These are phyloP conservation scores for Rhodotorula sp. DNA, from an alignment of 1,284 basidiomycete species.

Conservation along the genomic window DNA sequence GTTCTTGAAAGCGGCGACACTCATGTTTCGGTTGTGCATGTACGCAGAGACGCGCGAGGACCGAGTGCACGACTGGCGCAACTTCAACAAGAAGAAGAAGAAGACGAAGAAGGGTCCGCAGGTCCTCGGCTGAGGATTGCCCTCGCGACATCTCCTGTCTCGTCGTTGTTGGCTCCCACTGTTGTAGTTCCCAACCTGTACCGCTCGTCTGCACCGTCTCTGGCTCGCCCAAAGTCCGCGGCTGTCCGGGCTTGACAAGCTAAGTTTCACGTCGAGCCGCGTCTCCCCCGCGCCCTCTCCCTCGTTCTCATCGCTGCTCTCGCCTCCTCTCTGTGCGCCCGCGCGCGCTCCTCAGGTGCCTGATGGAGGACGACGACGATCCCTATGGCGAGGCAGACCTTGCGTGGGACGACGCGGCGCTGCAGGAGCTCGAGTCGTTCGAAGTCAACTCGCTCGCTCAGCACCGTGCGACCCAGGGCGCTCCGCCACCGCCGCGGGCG, in stretches of 20 bases:
- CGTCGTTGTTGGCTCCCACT: not conserved
- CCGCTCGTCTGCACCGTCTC: too few species aligned
- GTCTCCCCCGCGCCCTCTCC: not conserved
- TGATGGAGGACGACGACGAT: not conserved
- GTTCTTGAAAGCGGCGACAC: too few species aligned
- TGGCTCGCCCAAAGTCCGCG: too few species aligned
- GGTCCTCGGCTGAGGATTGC: slow-evolving; percentile 36
- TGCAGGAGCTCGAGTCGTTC: slow-evolving; percentile 4
- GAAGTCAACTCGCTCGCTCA: not conserved
- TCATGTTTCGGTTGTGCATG: too few species aligned
- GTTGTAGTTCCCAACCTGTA: too few species aligned
- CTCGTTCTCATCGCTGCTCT: not conserved
- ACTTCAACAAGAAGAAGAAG: slow-evolving; percentile 55
- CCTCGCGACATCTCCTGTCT: too few species aligned
- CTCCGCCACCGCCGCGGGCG: not conserved
- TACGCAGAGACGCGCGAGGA: slow-evolving; percentile 42
- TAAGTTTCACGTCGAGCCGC: too few species aligned
- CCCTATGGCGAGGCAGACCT: slow-evolving; percentile 3
- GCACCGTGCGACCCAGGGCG: not conserved
- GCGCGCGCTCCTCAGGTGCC: too few species aligned
- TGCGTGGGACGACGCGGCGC: slow-evolving; percentile 5
- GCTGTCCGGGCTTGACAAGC: too few species aligned
- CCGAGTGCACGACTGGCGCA: slow-evolving; percentile 44
- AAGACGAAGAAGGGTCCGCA: slow-evolving; percentile 71
- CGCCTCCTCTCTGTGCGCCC: not conserved